These are phyloP conservation scores for Chalciporus sp. DNA, from an alignment of 1,284 basidiomycete genomes.

Conservation along the genomic window DNA sequence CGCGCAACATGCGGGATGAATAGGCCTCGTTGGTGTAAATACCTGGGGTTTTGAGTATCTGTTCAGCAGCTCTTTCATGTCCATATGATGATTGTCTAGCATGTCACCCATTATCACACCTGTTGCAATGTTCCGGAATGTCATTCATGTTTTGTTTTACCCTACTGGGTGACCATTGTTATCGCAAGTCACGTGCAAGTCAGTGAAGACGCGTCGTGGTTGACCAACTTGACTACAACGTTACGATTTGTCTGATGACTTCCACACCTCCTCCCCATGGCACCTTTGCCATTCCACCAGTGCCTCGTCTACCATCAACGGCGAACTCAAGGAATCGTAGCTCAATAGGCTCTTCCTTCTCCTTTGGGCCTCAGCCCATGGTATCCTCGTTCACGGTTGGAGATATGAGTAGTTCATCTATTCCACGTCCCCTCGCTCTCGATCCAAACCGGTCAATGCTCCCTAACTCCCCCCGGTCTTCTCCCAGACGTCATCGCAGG, in stretches of 20 bases:
- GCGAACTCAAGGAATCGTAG: constrained; percentile 43
- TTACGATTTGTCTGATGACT: constrained; percentile 21
- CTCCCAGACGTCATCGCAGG: constrained; percentile 54
- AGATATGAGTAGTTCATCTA: constrained; percentile 57
- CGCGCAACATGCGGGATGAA: constrained; percentile 46
- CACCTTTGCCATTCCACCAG: constrained; percentile 29
- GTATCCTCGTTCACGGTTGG: constrained; percentile 66
- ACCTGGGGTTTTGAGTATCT: neutral
- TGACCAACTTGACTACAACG: neutral
- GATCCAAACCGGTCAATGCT: constrained; percentile 78
- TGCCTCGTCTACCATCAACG: constrained; percentile 32
- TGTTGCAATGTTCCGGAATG: neutral
- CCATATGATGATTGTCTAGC: neutral
- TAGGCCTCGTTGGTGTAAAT: neutral
- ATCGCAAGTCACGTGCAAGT: neutral
- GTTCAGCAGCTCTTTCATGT: neutral
- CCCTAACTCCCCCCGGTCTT: constrained; percentile 67
- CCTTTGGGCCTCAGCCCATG: constrained; percentile 74
- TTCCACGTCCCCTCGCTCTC: constrained; percentile 56
- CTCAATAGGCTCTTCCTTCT: constrained; percentile 80
- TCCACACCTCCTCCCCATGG: constrained; percentile 35
- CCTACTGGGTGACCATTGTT: too few relatives aligned
- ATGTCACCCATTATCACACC: neutral
- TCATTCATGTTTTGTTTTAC: neutral
- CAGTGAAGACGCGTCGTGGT: neutral